Evolutionary conservation across 805 yeast species (phyloP), one percentile per base, ranked within the genome.

Genomic region (Saturnispora kantuleensis): DNA sequence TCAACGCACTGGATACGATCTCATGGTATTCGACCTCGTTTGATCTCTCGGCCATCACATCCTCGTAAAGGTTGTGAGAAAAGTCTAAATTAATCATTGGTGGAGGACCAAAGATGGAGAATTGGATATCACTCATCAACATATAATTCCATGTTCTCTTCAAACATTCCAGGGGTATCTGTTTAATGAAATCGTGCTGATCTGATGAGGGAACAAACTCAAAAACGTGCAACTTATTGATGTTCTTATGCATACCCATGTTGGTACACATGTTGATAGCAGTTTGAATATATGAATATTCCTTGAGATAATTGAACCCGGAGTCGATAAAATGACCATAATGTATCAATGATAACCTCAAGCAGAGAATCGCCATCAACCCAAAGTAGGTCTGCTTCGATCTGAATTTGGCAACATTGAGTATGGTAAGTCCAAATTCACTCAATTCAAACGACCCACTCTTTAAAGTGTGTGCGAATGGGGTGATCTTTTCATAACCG

Each of bases 61-160:
- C 28, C 21, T 10, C 10, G 34, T 48, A 48, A 10, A 38, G 33
- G 5, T 39, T 47, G 31, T 45, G 45, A 26, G 47, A 46, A 31
- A 15, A 50, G 11, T 47, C 42, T 15, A 46, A 39, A 42, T 51
- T 45, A n/a, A 53, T 46, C 28, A 48, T 10, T 29, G 52, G 45
- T 13, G 51, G 49, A 2, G 42, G 17, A 9, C 47, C 47, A 39
- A 39, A 39, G 10, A 43, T 28, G 4, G 42, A 45, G 42, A 46
- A 52, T 11, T 16, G n/a, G 3, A 50, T 42, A 42, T 53, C 57
- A 5, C 18, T 10, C 4, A 29, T 13, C 12, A 47, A 37, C 26
- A 52, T 34, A 47, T 50, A 44, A 35, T 51, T 50, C 56, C 57
- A 52, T 13, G 51, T 32, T 13, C 12, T 9, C 36, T 45, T 52